Percentiles rank a stretch among this genome's conserved stretches.
These are phyloP conservation scores for Amaranthus tricolor DNA, from an alignment of 179 eudicot genomes.

Conservation along the genomic window DNA sequence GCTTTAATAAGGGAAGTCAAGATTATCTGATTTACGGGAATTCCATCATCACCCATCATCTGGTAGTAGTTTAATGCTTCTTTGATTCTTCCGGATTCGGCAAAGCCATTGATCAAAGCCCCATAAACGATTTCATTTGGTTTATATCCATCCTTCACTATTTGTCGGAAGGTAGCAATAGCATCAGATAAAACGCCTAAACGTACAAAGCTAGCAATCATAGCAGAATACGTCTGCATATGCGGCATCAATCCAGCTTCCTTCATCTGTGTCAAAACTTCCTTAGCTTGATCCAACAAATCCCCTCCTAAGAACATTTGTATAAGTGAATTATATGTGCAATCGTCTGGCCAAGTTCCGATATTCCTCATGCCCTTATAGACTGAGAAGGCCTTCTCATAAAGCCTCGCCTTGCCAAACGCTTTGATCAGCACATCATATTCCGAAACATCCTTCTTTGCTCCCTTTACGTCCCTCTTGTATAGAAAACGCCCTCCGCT, in stretches of 20 bases:
- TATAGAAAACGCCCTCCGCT: slow-evolving; percentile 66
- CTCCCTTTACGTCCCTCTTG: slow-evolving; percentile 42
- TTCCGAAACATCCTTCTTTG: slow-evolving; percentile 58
- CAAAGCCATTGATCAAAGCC: slow-evolving; percentile 61
- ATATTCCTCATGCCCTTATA: slow-evolving; percentile 69
- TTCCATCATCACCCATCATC: slow-evolving; percentile 55
- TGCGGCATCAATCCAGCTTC: slow-evolving; percentile 57
- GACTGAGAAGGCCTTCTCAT: slow-evolving; percentile 65
- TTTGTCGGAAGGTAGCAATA: slow-evolving; percentile 47
- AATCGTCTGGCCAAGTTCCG: slow-evolving; percentile 86
- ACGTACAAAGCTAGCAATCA: slow-evolving; percentile 63
- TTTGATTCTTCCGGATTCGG: slow-evolving; percentile 58
- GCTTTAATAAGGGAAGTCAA: slow-evolving; percentile 80
- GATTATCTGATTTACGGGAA: slow-evolving; percentile 57
- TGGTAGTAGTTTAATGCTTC: slow-evolving; percentile 60
- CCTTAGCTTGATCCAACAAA: slow-evolving; percentile 58
- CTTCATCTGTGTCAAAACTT: slow-evolving; percentile 61
- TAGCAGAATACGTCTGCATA: slow-evolving; percentile 55
- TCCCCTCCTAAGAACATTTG: slow-evolving; percentile 80
- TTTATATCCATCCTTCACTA: slow-evolving; percentile 48
- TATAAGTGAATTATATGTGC: slow-evolving; percentile 74
- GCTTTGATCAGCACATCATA: slow-evolving; percentile 88
- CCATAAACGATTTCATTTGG: slow-evolving; percentile 86
- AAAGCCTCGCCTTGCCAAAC: slow-evolving; percentile 67
- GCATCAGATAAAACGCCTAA: slow-evolving; percentile 56